Evolutionary conservation across 23 red algal genomes (phyloP).

Genomic region (Rhodosorus marinus): DNA sequence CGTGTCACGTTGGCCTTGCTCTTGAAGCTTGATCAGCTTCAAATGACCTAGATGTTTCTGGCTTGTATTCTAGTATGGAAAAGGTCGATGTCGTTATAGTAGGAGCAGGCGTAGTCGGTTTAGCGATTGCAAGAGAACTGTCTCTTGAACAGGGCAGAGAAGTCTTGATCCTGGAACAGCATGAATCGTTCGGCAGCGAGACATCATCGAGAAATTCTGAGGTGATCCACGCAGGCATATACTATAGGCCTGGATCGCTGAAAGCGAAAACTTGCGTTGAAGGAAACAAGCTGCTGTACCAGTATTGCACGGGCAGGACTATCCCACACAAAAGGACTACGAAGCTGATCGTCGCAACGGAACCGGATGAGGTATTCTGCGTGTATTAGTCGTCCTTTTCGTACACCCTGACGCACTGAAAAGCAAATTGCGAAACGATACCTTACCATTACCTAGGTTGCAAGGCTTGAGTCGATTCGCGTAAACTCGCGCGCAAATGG

Average conservation of each 20-base stretch:
- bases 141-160: too few species aligned
- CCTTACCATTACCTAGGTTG: too few species aligned
- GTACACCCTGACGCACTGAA: too few species aligned
- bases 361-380: conserved; percentile 28
- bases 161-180: neutral
- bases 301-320: conserved; percentile 9
- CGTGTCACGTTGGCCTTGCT: too few species aligned
- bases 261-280: conserved; percentile 59
- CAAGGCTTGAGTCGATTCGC: too few species aligned
- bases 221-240: conserved; percentile 78
- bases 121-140: neutral
- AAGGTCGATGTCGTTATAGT: neutral
- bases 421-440: too few species aligned
- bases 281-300: conserved; percentile 32
- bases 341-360: conserved; percentile 67
- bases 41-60: too few species aligned
- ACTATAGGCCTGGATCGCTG: conserved; percentile 52
- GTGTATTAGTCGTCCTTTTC: neutral
- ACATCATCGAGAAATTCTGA: conserved; percentile 31
- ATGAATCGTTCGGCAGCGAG: neutral
- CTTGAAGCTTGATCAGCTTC: too few species aligned
- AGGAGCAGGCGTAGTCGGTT: neutral
- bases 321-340: conserved; percentile 40
- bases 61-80: too few species aligned
- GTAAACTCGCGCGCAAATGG: neutral